Percentiles rank a stretch among this genome's conserved stretches.
Evolutionary conservation across 345 rosid genomes (phyloP).

Genomic region (Populus deltoides): DNA sequence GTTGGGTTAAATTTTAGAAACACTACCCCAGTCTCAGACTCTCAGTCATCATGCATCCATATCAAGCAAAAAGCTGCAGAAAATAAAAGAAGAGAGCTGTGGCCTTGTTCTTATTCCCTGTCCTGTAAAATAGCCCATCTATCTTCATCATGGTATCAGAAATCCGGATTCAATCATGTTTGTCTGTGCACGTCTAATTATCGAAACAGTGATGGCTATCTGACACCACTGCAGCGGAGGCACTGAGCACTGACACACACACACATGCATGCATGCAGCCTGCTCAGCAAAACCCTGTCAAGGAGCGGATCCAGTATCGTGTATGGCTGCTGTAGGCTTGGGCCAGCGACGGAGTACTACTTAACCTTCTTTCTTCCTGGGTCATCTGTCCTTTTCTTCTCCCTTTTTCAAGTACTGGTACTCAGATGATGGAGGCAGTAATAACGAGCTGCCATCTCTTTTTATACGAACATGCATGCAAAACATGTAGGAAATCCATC

Average conservation of each 20-base stretch:
- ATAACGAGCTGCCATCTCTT: background rate
- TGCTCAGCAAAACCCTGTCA: background rate
- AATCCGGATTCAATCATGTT: background rate
- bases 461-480: background rate
- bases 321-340: background rate
- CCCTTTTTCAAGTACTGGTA: background rate
- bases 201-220: background rate
- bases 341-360: no score
- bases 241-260: no score
- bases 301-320: background rate
- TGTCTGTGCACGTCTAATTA: background rate
- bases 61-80: background rate
- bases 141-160: background rate
- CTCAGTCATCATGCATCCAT: background rate
- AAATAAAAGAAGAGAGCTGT: background rate
- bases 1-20: no score
- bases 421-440: background rate
- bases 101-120: background rate
- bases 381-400: no score
- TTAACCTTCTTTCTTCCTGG: no score
- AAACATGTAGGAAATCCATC: background rate
- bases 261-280: background rate
- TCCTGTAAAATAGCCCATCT: background rate
- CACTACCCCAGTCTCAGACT: no score
- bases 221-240: background rate